Base-by-base conservation (phyloP, 495 filamentous ascomycete genomes). In the Podospora tetraspora region DNA sequence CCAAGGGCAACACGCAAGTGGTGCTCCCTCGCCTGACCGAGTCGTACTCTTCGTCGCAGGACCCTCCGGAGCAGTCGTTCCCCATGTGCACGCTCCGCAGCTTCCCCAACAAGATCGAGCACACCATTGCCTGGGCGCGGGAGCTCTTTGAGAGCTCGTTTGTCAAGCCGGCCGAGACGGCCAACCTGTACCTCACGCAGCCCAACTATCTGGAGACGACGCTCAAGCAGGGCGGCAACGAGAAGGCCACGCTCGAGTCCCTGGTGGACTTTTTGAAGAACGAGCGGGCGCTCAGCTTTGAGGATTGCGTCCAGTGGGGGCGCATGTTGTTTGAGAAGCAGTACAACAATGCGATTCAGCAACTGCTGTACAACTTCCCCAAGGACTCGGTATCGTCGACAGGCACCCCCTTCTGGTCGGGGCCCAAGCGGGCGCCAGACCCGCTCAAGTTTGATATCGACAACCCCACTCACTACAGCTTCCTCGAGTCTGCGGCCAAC, bases 41-140 rank as follows among this genome's bases (percentile, higher is more conserved):
- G 81, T 97, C 95, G 0, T 99, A 99, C 80, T 97, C 96, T 3
- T 97, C 93, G 71, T 98, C 95, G 7, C 96, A 97, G 74, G 96
- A 99, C 81, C 96, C 96, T 2, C 96, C 96, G 1, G 96, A 99
- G 84, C 92, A 97, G 79, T 96, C 93, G 1, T 97, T 98, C 87
- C 96, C 96, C 2, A 97, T 97, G 92, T 99, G 96, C 78, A 99
- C 96, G 4, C 83, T 99, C 66, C 87, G 93, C 69, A 97, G 93
- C 83, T 99, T 99, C 85, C 96, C 96, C 66, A 99, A 99, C 83
- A 90, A 89, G 74, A 99, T 99, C 75, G 92, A 99, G 80, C 96
- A 99, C 75, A 99, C 96, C 6, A 99, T 99, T 77, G 96, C 96
- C 23, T 99, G 96, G 96, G 91, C 93, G 27, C 88, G 94, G 59